These are phyloP conservation scores for Crithidia mellificae DNA, from an alignment of 208 protist species.

Conservation along the genomic window DNA sequence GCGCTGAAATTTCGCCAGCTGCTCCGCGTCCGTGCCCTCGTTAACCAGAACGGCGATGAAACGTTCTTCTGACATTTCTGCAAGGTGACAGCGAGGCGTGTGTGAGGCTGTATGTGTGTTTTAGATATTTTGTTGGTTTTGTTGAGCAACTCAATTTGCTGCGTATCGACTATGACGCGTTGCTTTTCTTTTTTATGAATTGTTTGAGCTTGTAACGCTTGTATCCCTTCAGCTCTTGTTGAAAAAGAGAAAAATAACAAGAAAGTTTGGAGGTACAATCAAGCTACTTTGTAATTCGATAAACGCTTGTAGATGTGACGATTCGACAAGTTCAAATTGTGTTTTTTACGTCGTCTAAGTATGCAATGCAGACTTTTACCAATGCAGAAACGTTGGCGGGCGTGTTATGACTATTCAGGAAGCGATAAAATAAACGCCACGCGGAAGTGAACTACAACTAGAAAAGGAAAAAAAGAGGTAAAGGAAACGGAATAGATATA, in stretches of 20 bases:
- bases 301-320: no score
- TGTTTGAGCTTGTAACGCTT: no score
- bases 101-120: no score
- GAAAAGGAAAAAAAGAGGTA: not conserved
- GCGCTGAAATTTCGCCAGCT: slow-evolving; percentile 39
- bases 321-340: no score
- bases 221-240: no score
- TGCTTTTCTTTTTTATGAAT: no score
- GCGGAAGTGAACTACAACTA: not conserved
- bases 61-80: slow-evolving; percentile 14
- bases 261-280: no score
- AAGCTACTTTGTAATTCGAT: no score
- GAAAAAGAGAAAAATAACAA: no score
- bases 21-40: slow-evolving; percentile 17
- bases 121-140: not conserved
- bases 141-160: not conserved
- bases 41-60: slow-evolving; percentile 25
- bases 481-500: not conserved
- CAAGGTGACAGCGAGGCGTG: no score
- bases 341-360: not conserved
- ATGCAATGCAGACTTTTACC: not conserved
- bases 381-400: not conserved
- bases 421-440: not conserved
- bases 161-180: no score
- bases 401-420: not conserved